Conservation (phyloP, 768 basidiomycete genomes). For the Crepidotus variabilis region DNA sequence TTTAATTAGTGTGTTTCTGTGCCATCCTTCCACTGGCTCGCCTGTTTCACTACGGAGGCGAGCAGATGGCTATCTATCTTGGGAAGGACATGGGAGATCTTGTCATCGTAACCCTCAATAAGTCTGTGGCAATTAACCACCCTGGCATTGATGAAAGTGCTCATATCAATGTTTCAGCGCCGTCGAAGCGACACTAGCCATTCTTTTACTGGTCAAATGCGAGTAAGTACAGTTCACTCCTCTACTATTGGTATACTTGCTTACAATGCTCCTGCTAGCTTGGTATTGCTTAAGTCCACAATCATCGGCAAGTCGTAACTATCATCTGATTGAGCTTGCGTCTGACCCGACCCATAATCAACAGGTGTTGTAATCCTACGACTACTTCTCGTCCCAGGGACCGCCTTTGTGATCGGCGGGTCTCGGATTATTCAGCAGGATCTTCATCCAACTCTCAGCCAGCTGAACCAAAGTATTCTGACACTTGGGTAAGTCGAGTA, state of each 20-base stretch:
- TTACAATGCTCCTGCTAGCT: constrained; percentile 37
- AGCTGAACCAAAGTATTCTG: constrained; percentile 66
- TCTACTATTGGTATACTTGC: no score
- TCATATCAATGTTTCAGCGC: constrained; percentile 31
- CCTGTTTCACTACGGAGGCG: constrained; percentile 61
- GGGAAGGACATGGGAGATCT: constrained; percentile 65
- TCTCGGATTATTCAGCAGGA: constrained; percentile 63
- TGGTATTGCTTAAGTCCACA: constrained; percentile 64
- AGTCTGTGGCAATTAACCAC: constrained; percentile 35
- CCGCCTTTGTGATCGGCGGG: constrained; percentile 66
- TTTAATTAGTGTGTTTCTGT: constrained; percentile 51
- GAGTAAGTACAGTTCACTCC: constrained; percentile 42
- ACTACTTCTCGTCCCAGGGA: constrained; percentile 65
- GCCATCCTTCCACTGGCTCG: constrained; percentile 63
- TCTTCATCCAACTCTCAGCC: constrained; percentile 57
- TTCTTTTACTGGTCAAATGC: constrained; percentile 60
- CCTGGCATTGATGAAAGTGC: background rate
- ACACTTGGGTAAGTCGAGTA: constrained; percentile 61
- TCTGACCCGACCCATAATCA: background rate
- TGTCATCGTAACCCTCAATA: constrained; percentile 61
- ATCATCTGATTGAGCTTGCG: background rate
- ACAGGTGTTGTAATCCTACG: constrained; percentile 59
- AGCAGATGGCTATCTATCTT: constrained; percentile 50
- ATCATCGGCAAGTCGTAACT: constrained; percentile 32
- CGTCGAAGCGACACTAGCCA: constrained; percentile 68